A percentile compares a stretch with the other conserved stretches of the same genome.
Evolutionary conservation across 306 rosid genomes (phyloP).

Genomic region (Abrus pulchellus): DNA sequence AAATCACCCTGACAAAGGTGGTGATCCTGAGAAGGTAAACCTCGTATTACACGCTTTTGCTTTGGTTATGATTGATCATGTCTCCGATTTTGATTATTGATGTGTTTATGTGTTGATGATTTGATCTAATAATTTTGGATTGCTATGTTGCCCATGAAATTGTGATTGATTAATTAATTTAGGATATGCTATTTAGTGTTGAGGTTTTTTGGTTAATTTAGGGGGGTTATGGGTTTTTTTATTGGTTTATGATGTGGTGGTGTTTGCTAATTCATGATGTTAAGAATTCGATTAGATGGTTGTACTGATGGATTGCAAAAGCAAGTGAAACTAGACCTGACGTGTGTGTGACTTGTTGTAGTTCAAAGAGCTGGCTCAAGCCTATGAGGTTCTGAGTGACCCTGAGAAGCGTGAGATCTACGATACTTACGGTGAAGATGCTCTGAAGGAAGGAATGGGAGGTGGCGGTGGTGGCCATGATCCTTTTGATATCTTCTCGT

Average conservation of each 20-base stretch:
- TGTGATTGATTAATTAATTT: neutral
- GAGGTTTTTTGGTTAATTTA: neutral
- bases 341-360: conserved; percentile 25
- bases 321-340: too few relatives aligned
- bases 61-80: neutral
- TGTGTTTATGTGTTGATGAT: neutral
- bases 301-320: neutral
- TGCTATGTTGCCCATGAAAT: neutral
- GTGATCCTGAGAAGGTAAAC: conserved; percentile 89
- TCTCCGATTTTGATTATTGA: neutral
- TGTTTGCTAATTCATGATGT: too few relatives aligned
- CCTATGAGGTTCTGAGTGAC: conserved; percentile 92
- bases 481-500: conserved; percentile 90
- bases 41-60: neutral
- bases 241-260: too few relatives aligned
- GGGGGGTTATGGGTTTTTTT: neutral
- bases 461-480: conserved; percentile 86
- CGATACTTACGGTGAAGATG: conserved; percentile 94
- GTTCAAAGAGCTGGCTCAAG: conserved; percentile 97
- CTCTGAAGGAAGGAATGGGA: conserved; percentile 99
- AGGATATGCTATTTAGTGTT: neutral
- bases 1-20: conserved; percentile 96
- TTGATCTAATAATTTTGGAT: neutral
- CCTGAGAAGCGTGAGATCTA: conserved; percentile 96
- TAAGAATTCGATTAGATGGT: too few relatives aligned